phyloP scores from a whole-genome alignment of 1,139 yeast genomes.

The Geotrichum candidum region DNA sequence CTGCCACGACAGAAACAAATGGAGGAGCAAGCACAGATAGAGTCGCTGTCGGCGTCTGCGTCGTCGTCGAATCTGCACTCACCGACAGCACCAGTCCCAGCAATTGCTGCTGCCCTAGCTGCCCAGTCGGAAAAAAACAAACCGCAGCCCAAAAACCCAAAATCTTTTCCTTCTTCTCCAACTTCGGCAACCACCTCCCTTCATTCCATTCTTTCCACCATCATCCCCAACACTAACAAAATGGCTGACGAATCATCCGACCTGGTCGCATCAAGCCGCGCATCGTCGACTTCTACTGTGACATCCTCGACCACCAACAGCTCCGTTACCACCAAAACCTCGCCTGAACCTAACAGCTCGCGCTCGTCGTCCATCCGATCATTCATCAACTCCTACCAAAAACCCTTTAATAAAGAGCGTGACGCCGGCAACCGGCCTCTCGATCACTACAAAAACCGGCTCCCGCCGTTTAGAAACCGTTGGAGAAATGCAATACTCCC shows the following conservation, averaged over 20 bases:
- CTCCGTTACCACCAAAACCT: not conserved
- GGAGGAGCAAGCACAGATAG: conserved; percentile 15
- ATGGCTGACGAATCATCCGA: not conserved
- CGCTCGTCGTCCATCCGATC: conserved; percentile 27
- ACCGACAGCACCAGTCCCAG: conserved; percentile 16
- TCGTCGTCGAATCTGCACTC: conserved; percentile 6
- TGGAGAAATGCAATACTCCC: conserved; percentile 55
- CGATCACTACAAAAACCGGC: conserved; percentile 55
- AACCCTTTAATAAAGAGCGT: conserved; percentile 25
- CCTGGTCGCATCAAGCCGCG: conserved; percentile 1
- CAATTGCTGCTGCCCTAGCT: conserved; percentile 15
- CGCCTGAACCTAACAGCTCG: conserved; percentile 13
- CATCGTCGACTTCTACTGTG: conserved; percentile 14
- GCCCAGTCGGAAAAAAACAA: conserved; percentile 8
- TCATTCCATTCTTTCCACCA: conserved; percentile 11
- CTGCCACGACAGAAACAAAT: conserved; percentile 15
- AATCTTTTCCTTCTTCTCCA: not conserved
- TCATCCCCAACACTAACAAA: conserved; percentile 3
- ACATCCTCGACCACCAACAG: not conserved
- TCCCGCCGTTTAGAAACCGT: conserved; percentile 55
- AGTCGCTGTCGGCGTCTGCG: conserved; percentile 10
- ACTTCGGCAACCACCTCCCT: conserved; percentile 4
- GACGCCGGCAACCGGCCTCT: conserved; percentile 73
- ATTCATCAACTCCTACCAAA: conserved; percentile 27
- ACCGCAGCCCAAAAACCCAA: not conserved